These are phyloP conservation scores for Cyberlindnera xylosilytica DNA, from an alignment of 805 yeast species.

Conservation along the genomic window DNA sequence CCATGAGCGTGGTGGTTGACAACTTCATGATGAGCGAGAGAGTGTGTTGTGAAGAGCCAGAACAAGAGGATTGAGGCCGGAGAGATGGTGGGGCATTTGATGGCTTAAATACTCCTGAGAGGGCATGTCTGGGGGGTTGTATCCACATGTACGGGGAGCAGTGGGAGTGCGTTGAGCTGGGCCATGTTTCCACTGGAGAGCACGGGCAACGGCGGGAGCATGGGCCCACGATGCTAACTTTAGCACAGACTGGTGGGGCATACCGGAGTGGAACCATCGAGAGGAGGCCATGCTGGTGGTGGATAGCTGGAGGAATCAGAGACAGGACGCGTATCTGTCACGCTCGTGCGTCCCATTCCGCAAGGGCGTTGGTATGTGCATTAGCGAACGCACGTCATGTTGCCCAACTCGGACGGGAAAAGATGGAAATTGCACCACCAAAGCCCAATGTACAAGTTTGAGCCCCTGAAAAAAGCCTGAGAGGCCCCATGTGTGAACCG, in stretches of 20 bases:
- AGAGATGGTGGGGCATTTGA: too few species aligned
- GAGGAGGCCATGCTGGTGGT: too few species aligned
- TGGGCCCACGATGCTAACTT: background rate
- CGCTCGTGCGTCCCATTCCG: background rate
- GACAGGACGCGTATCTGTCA: background rate
- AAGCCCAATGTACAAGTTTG: too few species aligned
- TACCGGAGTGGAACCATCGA: background rate
- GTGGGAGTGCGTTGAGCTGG: too few species aligned
- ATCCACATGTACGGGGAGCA: too few species aligned
- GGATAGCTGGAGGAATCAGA: too few species aligned
- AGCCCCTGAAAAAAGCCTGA: too few species aligned
- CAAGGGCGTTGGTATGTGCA: slow-evolving; percentile 7
- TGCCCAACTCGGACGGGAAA: too few species aligned
- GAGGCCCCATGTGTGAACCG: too few species aligned
- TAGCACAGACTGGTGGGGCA: background rate
- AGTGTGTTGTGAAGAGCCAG: background rate
- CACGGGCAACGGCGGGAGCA: background rate
- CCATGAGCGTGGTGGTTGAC: slow-evolving; percentile 5
- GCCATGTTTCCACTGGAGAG: background rate
- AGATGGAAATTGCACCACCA: too few species aligned
- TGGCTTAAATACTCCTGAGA: too few species aligned
- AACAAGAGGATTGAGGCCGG: background rate
- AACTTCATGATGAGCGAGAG: slow-evolving; percentile 3
- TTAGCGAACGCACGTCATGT: slow-evolving; percentile 3
- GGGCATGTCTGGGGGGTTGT: too few species aligned